phyloP scores from a whole-genome alignment of 345 rosid species.

The Lepidium didymum region DNA sequence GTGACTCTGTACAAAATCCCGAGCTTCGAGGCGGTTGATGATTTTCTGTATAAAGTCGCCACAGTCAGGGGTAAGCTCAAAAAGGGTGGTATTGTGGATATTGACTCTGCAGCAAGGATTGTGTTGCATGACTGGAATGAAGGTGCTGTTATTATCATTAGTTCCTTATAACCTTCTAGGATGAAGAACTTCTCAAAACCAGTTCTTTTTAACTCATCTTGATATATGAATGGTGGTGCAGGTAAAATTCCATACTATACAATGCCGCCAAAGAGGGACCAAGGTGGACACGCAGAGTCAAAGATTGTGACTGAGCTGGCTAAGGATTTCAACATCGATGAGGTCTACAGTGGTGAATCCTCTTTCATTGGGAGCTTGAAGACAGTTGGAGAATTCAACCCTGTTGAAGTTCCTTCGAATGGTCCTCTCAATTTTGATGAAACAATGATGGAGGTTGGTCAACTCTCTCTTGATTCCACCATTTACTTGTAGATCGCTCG shows the following conservation, averaged over 20 bases:
- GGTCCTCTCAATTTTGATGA: conserved; percentile 61
- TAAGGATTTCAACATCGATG: conserved; percentile 77
- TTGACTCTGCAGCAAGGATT: conserved; percentile 80
- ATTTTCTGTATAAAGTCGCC: conserved; percentile 84
- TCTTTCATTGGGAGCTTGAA: conserved; percentile 89
- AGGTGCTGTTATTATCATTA: conserved; percentile 33
- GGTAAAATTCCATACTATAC: conserved; percentile 91
- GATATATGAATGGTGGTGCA: conserved; percentile 26
- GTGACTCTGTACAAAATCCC: conserved; percentile 78
- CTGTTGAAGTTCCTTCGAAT: conserved; percentile 72
- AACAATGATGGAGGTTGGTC: conserved; percentile 67
- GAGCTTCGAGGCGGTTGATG: conserved; percentile 67
- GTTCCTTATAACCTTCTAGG: background rate
- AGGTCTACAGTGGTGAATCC: conserved; percentile 69
- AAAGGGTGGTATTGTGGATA: conserved; percentile 91
- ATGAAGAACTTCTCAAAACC: background rate
- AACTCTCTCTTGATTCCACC: background rate
- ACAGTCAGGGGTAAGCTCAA: conserved; percentile 87
- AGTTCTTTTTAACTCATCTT: background rate
- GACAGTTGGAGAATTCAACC: conserved; percentile 53
- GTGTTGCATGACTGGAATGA: conserved; percentile 91
- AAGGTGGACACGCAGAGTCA: conserved; percentile 63
- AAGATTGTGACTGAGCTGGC: conserved; percentile 64
- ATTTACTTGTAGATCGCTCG: background rate
- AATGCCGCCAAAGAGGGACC: conserved; percentile 71